Conservation (phyloP, 2,329 filamentous ascomycete species). For the Pseudopithomyces maydicus region DNA sequence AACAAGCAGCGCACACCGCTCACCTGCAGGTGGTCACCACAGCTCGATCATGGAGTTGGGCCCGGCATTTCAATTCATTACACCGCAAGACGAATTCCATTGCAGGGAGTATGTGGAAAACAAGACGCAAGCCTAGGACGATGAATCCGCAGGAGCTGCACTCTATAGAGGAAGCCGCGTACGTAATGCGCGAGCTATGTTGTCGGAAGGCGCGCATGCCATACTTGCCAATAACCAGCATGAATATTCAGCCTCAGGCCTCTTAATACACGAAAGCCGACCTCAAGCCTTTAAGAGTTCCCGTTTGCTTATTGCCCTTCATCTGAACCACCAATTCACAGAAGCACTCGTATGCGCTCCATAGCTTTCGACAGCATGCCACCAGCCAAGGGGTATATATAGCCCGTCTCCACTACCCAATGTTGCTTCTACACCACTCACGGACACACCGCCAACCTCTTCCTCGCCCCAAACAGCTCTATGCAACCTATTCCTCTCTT, state of each 20-base stretch:
- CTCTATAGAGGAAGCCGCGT: neutral
- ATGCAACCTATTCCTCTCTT: conserved; percentile 70
- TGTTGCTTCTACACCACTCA: conserved; percentile 42
- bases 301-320: too few species aligned
- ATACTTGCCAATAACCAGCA: too few species aligned
- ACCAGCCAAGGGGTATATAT: conserved; percentile 84
- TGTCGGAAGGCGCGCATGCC: neutral
- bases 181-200: neutral
- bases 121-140: neutral
- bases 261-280: too few species aligned
- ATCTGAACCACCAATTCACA: conserved; percentile 83
- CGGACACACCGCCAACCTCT: conserved; percentile 9
- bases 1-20: conserved; percentile 19
- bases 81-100: conserved; percentile 82
- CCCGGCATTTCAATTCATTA: conserved; percentile 79
- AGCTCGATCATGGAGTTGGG: conserved; percentile 70
- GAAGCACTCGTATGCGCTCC: conserved; percentile 64
- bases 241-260: too few species aligned
- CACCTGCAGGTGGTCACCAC: conserved; percentile 91
- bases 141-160: neutral
- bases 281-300: neutral
- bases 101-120: neutral
- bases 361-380: conserved; percentile 78
- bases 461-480: conserved; percentile 68
- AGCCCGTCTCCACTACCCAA: conserved; percentile 71